phyloP scores from a whole-genome alignment of 768 basidiomycete genomes.

The Pleurotus tuoliensis region DNA sequence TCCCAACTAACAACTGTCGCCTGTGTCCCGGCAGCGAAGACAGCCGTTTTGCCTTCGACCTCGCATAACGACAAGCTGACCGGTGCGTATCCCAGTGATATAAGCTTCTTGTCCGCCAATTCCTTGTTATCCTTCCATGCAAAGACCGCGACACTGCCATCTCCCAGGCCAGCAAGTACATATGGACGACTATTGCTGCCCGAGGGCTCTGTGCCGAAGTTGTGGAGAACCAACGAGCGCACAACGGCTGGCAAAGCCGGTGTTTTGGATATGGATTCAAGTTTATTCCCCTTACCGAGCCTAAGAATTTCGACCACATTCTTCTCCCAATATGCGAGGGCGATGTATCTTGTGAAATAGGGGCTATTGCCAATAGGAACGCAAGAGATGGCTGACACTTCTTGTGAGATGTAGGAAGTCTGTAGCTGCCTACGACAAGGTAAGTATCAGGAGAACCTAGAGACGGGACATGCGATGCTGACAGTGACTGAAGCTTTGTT shows the following conservation, averaged over 20 bases:
- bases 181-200: slow-evolving; percentile 39
- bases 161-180: slow-evolving; percentile 68
- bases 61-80: slow-evolving; percentile 54
- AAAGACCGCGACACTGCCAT: slow-evolving; percentile 67
- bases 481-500: too few species aligned
- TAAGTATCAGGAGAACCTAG: background rate
- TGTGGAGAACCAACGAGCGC: slow-evolving; percentile 48
- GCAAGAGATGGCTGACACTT: slow-evolving; percentile 73
- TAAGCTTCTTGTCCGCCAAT: slow-evolving; percentile 50
- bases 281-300: slow-evolving; percentile 20
- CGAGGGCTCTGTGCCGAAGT: slow-evolving; percentile 47
- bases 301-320: slow-evolving; percentile 58
- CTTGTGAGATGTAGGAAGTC: slow-evolving; percentile 18
- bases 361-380: slow-evolving; percentile 46
- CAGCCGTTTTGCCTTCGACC: slow-evolving; percentile 47
- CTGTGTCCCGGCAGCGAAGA: slow-evolving; percentile 72
- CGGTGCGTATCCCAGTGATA: slow-evolving; percentile 65
- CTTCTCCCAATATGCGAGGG: slow-evolving; percentile 75
- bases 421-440: slow-evolving; percentile 13
- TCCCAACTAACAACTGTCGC: slow-evolving; percentile 70
- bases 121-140: slow-evolving; percentile 37
- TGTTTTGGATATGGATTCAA: slow-evolving; percentile 29
- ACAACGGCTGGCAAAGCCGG: slow-evolving; percentile 36
- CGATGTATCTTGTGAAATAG: slow-evolving; percentile 43
- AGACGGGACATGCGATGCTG: too few species aligned